phyloP scores from a whole-genome alignment of 176 grass and related monocot genomes.

The Aechmea fasciata region DNA sequence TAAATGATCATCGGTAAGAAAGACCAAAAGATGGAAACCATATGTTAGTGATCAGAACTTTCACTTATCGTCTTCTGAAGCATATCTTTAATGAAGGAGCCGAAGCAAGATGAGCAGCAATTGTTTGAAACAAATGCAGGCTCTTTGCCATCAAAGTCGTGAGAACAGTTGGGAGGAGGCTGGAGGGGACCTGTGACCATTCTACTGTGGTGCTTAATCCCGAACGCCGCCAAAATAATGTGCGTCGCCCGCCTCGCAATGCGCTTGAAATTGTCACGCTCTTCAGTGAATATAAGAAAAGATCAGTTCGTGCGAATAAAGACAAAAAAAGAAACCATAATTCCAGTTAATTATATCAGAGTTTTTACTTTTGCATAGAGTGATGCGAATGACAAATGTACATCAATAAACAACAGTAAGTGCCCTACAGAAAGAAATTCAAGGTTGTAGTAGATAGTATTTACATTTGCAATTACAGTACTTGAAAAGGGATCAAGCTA shows the following conservation, averaged over 20 bases:
- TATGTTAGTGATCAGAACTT: constrained; percentile 7
- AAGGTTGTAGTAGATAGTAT: too few species aligned
- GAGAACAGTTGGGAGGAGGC: constrained; percentile 22
- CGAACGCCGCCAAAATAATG: constrained; percentile 31
- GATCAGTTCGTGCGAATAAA: constrained; percentile 21
- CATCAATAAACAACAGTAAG: too few species aligned
- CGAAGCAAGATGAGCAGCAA: constrained; percentile 43
- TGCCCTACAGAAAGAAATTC: too few species aligned
- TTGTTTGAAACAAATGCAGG: constrained; percentile 21
- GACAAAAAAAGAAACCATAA: background rate
- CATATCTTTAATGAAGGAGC: constrained; percentile 34
- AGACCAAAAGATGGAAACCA: too few species aligned
- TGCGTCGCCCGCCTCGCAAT: constrained; percentile 31
- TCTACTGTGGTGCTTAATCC: constrained; percentile 37
- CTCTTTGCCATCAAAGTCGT: constrained; percentile 14
- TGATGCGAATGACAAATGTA: too few species aligned
- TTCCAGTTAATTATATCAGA: background rate
- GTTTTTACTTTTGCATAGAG: too few species aligned
- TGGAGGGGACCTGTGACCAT: constrained; percentile 26
- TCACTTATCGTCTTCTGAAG: constrained; percentile 25
- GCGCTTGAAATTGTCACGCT: constrained; percentile 14
- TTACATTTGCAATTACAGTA: too few species aligned
- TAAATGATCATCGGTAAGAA: too few species aligned
- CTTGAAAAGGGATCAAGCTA: too few species aligned
- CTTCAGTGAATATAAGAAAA: constrained; percentile 37